Evolutionary conservation across 352 stramenopile species (phyloP), one percentile per base, ranked within the genome.

Genomic region (Phytophthora nicotianae): DNA sequence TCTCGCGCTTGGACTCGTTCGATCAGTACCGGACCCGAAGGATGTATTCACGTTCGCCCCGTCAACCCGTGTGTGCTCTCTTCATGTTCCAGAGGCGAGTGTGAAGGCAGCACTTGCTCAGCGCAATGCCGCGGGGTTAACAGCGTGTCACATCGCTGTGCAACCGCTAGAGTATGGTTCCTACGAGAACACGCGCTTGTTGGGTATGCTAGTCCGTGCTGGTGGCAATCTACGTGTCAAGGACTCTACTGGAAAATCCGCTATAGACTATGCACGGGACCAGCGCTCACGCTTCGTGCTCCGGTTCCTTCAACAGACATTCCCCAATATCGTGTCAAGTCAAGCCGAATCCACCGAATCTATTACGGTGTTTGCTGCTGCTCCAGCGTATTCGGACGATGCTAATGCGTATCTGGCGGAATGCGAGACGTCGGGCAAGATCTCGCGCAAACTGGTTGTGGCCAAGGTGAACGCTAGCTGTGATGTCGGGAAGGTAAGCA

Each of bases 221-320:
- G 81, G 81, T 20, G 81, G 71, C 1, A 71, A 56, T 21, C 29
- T 89, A 5, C 41, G 72, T 2, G 48, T 58, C 5, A 72, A 62
- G 21, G 80, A 93, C 40, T 50, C 58, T n/a, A 50, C 53, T 0
- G 79, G 78, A 17, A 55, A 61, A 14, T 79, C 83, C 0, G 59
- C 67, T 5, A 53, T 91, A 0, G 83, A 92, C 50, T 92, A 89
- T 46, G 78, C 77, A 2, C 62, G 72, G 7, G 41, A 52, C 5
- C 85, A 94, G 41, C 47, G 67, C 2, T 92, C 85, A 14, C 74
- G 67, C 0, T 79, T 88, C 17, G 32, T 94, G 23, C 83, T 88
- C 33, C 71, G 69, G 6, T 85, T 78, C 45, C 41, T 91, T 7
- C 68, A 78, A 26, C 50, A 45, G 1, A 70, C 71, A 19, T 79